Percentiles rank a stretch among this genome's conserved stretches.
phyloP scores from a whole-genome alignment of 495 filamentous ascomycete species.

The Talaromyces proteolyticus region DNA sequence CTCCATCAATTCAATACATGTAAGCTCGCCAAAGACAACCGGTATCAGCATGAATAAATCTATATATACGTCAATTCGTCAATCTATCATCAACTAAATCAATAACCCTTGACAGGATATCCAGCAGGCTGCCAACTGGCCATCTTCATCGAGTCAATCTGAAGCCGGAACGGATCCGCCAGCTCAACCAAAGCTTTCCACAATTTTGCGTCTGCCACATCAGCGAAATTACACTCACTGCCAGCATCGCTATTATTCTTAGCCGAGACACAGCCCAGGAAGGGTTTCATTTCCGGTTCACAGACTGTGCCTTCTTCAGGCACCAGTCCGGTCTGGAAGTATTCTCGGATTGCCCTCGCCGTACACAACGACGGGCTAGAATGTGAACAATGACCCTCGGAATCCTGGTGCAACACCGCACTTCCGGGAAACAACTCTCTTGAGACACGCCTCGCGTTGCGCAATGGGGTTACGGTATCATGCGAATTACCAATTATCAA shows the following conservation, averaged over 20 bases:
- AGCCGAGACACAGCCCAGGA: not conserved
- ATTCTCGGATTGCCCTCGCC: conserved; percentile 19
- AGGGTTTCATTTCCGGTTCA: conserved; percentile 5
- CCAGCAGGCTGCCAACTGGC: not conserved
- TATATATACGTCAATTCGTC: too few species aligned
- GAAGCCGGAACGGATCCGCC: not conserved
- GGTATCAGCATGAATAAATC: too few species aligned
- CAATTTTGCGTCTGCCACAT: not conserved
- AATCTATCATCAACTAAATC: too few species aligned
- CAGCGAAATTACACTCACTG: not conserved
- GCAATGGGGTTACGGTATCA: conserved; percentile 37
- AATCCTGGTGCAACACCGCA: conserved; percentile 31
- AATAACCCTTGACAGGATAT: not conserved
- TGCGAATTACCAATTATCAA: conserved; percentile 36
- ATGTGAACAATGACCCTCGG: conserved; percentile 30
- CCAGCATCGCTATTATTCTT: not conserved
- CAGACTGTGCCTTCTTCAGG: conserved; percentile 27
- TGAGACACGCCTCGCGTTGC: conserved; percentile 33
- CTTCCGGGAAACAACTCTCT: conserved; percentile 33
- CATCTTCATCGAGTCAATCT: not conserved
- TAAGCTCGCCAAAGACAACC: too few species aligned
- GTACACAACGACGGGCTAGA: conserved; percentile 31
- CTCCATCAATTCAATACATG: too few species aligned
- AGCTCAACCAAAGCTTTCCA: not conserved
- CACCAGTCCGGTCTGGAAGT: conserved; percentile 30